Base-by-base conservation (phyloP, 164 flowering plant genomes). In the Amborella trichopoda region DNA sequence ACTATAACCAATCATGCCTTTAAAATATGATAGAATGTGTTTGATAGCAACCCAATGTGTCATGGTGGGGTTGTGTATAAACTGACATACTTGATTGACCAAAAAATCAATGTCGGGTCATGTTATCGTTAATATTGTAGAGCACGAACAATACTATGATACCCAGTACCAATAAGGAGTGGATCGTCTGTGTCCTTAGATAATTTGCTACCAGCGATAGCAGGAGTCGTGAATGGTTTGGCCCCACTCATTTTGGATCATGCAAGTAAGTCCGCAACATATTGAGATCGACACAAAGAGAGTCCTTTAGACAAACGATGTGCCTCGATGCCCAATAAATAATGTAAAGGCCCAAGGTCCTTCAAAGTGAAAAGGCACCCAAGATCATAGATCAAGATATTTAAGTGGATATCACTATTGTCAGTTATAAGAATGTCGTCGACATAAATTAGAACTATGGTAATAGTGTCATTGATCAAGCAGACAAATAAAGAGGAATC, bases 401-500 rank as follows among this genome's bases (percentile, higher is more conserved):
- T n/a, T n/a, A n/a, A n/a, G n/a, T n/a, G n/a, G n/a, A n/a, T n/a
- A n/a, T n/a, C n/a, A 5, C 19, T 23, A 18, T 43, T 23, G 6
- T 17, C 28, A 0, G 26, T 43, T 5, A 23, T 14, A 13, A 46
- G 16, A 4, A 28, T 16, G 13, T 26, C 49, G 18, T 46, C 36
- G 1, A 46, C 49, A 46, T 26, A 46, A 4, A 28, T 27, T 5
- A 46, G 22, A 11, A 46, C 0, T 10, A 40, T 3, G 19, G 9
- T 12, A 12, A 46, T 46, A 16, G 6, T 13, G 23, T 6, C 17
- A 2, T 46, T 10, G 1, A 9, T 26, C 11, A 2, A 16, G 4
- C 49, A 26, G 28, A 46, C 25, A n/a, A 18, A 19, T 10, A 46
- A 36, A 5, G 49, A 46, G 22, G 49, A 4, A 28, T 46, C 49